Base-by-base conservation (phyloP, 129 eudicot genomes). In the Daucus carota region DNA sequence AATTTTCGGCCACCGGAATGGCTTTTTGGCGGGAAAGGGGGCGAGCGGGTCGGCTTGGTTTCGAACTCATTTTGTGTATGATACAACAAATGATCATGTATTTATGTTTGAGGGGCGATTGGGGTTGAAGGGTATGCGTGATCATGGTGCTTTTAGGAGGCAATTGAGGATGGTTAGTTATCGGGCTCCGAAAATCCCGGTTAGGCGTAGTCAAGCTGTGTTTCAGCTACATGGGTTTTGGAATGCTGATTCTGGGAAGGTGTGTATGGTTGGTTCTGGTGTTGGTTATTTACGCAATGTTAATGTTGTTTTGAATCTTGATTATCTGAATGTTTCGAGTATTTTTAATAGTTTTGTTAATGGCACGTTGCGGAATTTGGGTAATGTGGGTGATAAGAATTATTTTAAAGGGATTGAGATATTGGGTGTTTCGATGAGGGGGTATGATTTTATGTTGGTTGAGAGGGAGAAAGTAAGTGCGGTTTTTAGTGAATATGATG, bases 191-290 rank as follows among this genome's bases (percentile, higher is more conserved):
- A 78, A 88, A 70, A 71, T 81, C 48, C 87, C 87, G 17, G 8
- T 76, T 8, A 41, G 72, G 42, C n/a, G 82, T 10, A 47, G 40
- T 18, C 84, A 87, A 47, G 86, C 86, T 41, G 76, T 47, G 47
- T 88, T 88, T 81, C 24, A 45, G 72, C 46, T 93, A 52, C 82
- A 63, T 34, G 99, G 99, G 75, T 87, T 79, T 73, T 90, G 93
- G 93, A 48, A 79, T 72, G 76, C 85, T 41, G 48, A 31, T 34
- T 59, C 85, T 6, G 96, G 96, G 73, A 84, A 85, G 48, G 57
- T 92, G 14, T 92, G 97, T 76, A 92, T 92, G 97, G 88, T 92
- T 3, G 97, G 96, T 43, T 85, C 89, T 38, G 97, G 89, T 33
- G 80, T 57, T 32, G 80, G 85, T 22, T 65, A 41, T 38, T 76